phyloP scores from a whole-genome alignment of 768 basidiomycete genomes.

The Russula lepida region DNA sequence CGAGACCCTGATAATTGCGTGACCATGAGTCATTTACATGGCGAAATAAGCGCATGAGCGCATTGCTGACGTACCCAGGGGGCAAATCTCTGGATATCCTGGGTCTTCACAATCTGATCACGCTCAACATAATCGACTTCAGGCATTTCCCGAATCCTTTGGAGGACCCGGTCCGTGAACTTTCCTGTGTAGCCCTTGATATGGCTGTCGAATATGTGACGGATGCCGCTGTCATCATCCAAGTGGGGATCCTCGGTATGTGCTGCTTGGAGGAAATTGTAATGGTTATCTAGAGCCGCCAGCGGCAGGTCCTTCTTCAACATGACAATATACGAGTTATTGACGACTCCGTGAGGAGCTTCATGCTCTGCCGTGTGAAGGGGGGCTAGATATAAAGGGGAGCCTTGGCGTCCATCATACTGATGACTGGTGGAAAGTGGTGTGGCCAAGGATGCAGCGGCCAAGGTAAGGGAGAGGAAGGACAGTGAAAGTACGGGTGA shows the following conservation, averaged over 20 bases:
- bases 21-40: slow-evolving; percentile 10
- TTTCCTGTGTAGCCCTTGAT: slow-evolving; percentile 74
- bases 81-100: slow-evolving; percentile 59
- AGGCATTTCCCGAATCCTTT: slow-evolving; percentile 70
- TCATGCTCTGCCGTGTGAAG: slow-evolving; percentile 38
- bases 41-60: not conserved
- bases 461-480: slow-evolving; percentile 28
- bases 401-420: slow-evolving; percentile 29
- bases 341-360: slow-evolving; percentile 64
- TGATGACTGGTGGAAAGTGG: slow-evolving; percentile 40
- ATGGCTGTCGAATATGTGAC: slow-evolving; percentile 70
- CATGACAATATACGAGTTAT: slow-evolving; percentile 93
- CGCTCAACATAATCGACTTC: slow-evolving; percentile 90
- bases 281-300: slow-evolving; percentile 59
- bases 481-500: slow-evolving; percentile 19
- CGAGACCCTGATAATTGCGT: slow-evolving; percentile 66
- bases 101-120: slow-evolving; percentile 86
- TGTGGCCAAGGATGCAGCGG: slow-evolving; percentile 34
- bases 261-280: slow-evolving; percentile 65
- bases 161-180: slow-evolving; percentile 62
- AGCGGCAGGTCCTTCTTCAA: slow-evolving; percentile 63
- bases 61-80: slow-evolving; percentile 63
- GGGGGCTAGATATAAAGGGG: slow-evolving; percentile 51
- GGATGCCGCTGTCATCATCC: slow-evolving; percentile 46
- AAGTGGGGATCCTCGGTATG: slow-evolving; percentile 49